Conservation (phyloP, 768 basidiomycete genomes). For the Lentinus brumalis region DNA sequence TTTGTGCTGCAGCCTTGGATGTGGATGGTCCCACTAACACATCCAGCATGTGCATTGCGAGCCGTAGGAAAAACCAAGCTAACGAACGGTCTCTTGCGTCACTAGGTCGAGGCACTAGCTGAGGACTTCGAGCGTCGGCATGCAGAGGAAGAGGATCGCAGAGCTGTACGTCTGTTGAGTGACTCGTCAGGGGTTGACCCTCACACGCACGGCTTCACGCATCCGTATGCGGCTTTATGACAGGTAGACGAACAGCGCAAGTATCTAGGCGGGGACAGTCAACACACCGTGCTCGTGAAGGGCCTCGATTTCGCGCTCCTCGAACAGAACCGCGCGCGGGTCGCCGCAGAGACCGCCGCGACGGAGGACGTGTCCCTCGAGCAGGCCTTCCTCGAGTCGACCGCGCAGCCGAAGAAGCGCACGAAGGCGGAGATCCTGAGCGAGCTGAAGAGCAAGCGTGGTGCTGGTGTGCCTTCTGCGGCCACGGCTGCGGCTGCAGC, state of each 20-base stretch:
- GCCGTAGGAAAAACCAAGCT: too few species aligned
- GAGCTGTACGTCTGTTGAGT: conserved; percentile 46
- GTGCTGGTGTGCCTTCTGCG: conserved; percentile 18
- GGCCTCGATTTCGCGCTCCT: conserved; percentile 87
- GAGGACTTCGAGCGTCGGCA: conserved; percentile 78
- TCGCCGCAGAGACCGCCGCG: conserved; percentile 41
- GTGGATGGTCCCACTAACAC: too few species aligned
- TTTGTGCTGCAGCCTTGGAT: too few species aligned
- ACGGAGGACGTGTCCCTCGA: conserved; percentile 86
- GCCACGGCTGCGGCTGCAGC: conserved; percentile 21
- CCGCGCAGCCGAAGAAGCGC: conserved; percentile 58
- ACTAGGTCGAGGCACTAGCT: conserved; percentile 74
- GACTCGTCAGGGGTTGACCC: background rate
- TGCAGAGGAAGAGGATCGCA: conserved; percentile 58
- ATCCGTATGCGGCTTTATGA: background rate
- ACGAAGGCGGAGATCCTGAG: conserved; percentile 77
- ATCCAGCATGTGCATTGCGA: background rate
- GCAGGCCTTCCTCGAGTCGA: conserved; percentile 59
- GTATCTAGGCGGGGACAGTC: conserved; percentile 82
- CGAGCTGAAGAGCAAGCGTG: conserved; percentile 68
- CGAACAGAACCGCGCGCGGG: conserved; percentile 78
- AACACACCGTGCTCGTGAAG: conserved; percentile 86
- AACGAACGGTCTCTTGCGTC: background rate
- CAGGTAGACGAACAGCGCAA: conserved; percentile 74
- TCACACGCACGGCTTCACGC: background rate